These are phyloP conservation scores for Candida xyloterini DNA, from an alignment of 805 yeast species.

Conservation along the genomic window DNA sequence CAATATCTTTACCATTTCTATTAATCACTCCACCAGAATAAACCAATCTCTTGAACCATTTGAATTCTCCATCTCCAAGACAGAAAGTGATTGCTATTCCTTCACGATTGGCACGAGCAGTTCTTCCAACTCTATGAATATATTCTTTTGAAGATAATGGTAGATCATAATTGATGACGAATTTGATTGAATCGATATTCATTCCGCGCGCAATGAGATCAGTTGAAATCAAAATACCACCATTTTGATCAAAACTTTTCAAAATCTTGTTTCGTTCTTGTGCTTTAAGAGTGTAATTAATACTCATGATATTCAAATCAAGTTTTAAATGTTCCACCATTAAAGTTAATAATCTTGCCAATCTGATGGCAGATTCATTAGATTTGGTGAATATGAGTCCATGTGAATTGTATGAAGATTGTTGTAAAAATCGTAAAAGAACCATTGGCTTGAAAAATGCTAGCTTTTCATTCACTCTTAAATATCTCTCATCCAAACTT, in stretches of 20 bases:
- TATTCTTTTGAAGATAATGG: slow-evolving; percentile 89
- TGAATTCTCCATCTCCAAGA: slow-evolving; percentile 76
- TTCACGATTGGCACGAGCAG: slow-evolving; percentile 83
- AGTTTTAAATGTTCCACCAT: slow-evolving; percentile 32
- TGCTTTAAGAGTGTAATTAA: slow-evolving; percentile 58
- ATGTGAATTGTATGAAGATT: slow-evolving; percentile 33
- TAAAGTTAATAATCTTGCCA: slow-evolving; percentile 56
- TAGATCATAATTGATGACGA: slow-evolving; percentile 85
- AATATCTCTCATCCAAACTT: slow-evolving; percentile 36
- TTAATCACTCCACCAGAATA: slow-evolving; percentile 50
- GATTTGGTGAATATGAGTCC: slow-evolving; percentile 68
- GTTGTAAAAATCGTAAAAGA: slow-evolving; percentile 51
- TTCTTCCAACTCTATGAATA: slow-evolving; percentile 94
- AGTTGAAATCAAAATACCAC: slow-evolving; percentile 65
- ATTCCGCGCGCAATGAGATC: slow-evolving; percentile 97
- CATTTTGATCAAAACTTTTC: slow-evolving; percentile 50
- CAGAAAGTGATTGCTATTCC: slow-evolving; percentile 77
- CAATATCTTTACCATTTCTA: slow-evolving; percentile 38
- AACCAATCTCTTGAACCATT: slow-evolving; percentile 53
- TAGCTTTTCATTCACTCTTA: slow-evolving; percentile 31
- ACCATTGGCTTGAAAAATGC: slow-evolving; percentile 67
- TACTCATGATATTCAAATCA: slow-evolving; percentile 36
- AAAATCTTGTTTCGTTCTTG: slow-evolving; percentile 55
- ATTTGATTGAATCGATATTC: slow-evolving; percentile 65
- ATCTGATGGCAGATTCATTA: slow-evolving; percentile 83